Evolutionary conservation across 495 filamentous ascomycete genomes (phyloP).

Genomic region (Xylona heveae): DNA sequence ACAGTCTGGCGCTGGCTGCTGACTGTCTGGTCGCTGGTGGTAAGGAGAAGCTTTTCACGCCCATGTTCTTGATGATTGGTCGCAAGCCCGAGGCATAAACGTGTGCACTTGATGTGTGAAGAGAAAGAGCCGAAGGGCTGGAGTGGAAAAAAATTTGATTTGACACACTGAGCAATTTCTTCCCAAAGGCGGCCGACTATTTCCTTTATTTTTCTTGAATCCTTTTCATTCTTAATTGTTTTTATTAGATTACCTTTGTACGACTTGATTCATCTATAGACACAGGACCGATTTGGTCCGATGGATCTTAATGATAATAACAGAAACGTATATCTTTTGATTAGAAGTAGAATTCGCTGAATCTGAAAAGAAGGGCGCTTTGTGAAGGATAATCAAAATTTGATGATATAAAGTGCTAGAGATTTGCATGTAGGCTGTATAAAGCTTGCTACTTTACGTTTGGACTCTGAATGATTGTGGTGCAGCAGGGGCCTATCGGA

Average conservation of each 20-base stretch:
- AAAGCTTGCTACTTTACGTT: too few species aligned
- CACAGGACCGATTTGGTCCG: too few species aligned
- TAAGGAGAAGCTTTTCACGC: conserved; percentile 85
- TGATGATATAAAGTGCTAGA: too few species aligned
- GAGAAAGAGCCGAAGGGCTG: not conserved
- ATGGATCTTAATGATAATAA: too few species aligned
- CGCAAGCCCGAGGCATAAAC: conserved; percentile 41
- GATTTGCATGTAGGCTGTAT: too few species aligned
- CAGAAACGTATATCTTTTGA: too few species aligned
- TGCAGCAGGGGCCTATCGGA: too few species aligned
- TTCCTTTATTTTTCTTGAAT: too few species aligned
- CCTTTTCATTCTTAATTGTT: not conserved
- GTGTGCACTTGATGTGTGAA: not conserved
- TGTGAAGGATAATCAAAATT: too few species aligned
- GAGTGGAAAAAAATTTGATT: not conserved
- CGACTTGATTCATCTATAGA: not conserved
- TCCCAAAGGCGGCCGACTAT: not conserved
- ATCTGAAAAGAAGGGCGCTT: too few species aligned
- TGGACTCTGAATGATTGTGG: too few species aligned
- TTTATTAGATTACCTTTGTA: not conserved
- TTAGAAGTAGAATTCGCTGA: too few species aligned
- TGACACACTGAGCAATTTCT: not conserved
- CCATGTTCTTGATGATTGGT: conserved; percentile 97
- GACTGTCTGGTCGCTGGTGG: conserved; percentile 82
- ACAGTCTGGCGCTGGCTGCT: conserved; percentile 61